These are phyloP conservation scores for Colletotrichum sidae DNA, from an alignment of 2,329 filamentous ascomycete genomes.

Conservation along the genomic window DNA sequence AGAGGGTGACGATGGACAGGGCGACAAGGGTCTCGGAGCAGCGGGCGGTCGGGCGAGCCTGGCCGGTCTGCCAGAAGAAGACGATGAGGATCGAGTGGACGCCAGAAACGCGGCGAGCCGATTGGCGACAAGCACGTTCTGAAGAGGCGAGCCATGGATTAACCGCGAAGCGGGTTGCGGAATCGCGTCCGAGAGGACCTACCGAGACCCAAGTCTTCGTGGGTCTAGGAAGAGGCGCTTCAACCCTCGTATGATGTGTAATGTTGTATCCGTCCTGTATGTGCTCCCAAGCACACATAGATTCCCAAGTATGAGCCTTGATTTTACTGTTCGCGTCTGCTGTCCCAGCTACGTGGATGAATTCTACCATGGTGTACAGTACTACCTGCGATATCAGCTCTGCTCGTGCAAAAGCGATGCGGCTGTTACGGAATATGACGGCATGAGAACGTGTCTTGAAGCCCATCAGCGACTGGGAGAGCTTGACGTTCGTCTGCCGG, in stretches of 20 bases:
- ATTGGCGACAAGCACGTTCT: constrained; percentile 95
- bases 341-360: not conserved
- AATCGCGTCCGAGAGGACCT: constrained; percentile 17
- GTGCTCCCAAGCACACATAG: constrained; percentile 34
- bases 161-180: constrained; percentile 13
- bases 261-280: constrained; percentile 35
- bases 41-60: constrained; percentile 62
- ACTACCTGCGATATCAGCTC: no score
- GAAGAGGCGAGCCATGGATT: constrained; percentile 38
- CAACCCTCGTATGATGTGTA: constrained; percentile 36
- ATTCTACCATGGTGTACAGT: not conserved
- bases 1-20: constrained; percentile 57
- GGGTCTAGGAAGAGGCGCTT: constrained; percentile 15
- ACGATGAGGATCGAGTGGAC: constrained; percentile 93
- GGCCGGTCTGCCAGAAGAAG: constrained; percentile 77
- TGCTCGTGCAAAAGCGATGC: no score
- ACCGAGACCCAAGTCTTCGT: constrained; percentile 11
- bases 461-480: not conserved
- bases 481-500: constrained; percentile 5
- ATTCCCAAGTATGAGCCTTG: constrained; percentile 38
- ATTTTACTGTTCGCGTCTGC: not conserved
- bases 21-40: constrained; percentile 49
- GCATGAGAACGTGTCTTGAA: not conserved
- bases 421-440: not conserved
- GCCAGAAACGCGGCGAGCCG: constrained; percentile 95